Percentiles rank a stretch among this genome's conserved stretches.
Evolutionary conservation across 108 stramenopile species (phyloP).

Genomic region (Fistulifera pelliculosa): DNA sequence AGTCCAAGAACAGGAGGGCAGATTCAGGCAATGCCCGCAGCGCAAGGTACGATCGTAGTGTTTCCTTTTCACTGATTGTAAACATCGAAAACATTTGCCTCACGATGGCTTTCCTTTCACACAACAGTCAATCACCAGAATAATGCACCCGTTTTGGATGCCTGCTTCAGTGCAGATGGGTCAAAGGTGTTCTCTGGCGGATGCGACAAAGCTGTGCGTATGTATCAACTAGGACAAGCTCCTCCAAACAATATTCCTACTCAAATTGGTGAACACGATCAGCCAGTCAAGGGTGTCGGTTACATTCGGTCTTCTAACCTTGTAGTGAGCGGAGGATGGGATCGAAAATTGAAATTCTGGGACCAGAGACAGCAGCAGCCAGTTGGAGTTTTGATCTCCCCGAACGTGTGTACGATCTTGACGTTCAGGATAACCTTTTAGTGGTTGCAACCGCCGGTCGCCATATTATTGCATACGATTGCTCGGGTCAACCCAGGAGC

Average conservation of each 20-base stretch:
- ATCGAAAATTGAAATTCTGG: conserved; percentile 80
- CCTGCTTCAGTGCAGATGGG: conserved; percentile 67
- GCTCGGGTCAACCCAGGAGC: conserved; percentile 56
- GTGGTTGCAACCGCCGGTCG: conserved; percentile 82
- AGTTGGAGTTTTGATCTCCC: conserved; percentile 64
- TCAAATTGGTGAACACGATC: conserved; percentile 85
- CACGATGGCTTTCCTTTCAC: not conserved
- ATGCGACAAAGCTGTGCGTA: conserved; percentile 77
- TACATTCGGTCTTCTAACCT: conserved; percentile 52
- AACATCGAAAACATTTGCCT: not conserved
- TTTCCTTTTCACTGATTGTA: conserved; percentile 2
- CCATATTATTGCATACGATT: conserved; percentile 72
- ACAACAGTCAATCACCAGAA: conserved; percentile 59
- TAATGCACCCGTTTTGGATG: conserved; percentile 54
- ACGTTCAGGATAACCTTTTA: conserved; percentile 66
- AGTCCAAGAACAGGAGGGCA: conserved; percentile 69
- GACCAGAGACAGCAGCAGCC: conserved; percentile 76
- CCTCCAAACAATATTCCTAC: conserved; percentile 41
- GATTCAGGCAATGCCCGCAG: conserved; percentile 46
- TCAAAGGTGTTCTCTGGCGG: conserved; percentile 71
- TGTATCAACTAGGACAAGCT: conserved; percentile 76
- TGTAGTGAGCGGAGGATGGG: conserved; percentile 77
- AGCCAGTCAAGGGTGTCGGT: conserved; percentile 61
- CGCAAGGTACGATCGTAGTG: conserved; percentile 35
- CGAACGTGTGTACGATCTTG: conserved; percentile 81